Conservation (phyloP, 129 eudicot species). For the Flaveria linearis region DNA sequence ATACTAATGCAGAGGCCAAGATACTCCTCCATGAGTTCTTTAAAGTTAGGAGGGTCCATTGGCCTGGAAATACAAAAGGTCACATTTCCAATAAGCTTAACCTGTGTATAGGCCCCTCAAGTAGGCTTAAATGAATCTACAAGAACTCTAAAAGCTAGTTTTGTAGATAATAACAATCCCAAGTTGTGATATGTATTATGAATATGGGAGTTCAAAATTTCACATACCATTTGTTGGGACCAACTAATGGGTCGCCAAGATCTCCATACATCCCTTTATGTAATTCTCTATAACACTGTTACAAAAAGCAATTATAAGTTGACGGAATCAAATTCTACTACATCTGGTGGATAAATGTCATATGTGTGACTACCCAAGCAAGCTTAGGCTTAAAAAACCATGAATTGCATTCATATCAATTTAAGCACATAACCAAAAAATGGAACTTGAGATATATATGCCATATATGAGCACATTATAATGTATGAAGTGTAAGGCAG, state of each 20-base stretch:
- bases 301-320: background rate
- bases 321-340: too few relatives aligned
- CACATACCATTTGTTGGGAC: constrained; percentile 71
- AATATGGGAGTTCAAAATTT: constrained; percentile 4
- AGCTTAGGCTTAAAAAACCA: background rate
- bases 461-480: background rate
- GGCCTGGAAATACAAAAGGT: constrained; percentile 57
- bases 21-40: constrained; percentile 68
- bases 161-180: constrained; percentile 12
- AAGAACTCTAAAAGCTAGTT: background rate
- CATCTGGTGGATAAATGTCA: too few relatives aligned
- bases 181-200: constrained; percentile 19
- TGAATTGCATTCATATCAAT: background rate
- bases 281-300: constrained; percentile 78
- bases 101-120: background rate
- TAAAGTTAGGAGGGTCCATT: constrained; percentile 55
- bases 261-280: constrained; percentile 71
- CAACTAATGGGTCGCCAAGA: constrained; percentile 67
- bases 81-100: background rate
- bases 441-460: background rate
- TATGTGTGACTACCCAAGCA: too few relatives aligned
- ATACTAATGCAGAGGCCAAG: constrained; percentile 76
- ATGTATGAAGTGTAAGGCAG: constrained; percentile 1
- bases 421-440: background rate
- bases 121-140: constrained; percentile 1